Base-by-base conservation (phyloP, 805 yeast species). In the Ogataea chonburiensis region DNA sequence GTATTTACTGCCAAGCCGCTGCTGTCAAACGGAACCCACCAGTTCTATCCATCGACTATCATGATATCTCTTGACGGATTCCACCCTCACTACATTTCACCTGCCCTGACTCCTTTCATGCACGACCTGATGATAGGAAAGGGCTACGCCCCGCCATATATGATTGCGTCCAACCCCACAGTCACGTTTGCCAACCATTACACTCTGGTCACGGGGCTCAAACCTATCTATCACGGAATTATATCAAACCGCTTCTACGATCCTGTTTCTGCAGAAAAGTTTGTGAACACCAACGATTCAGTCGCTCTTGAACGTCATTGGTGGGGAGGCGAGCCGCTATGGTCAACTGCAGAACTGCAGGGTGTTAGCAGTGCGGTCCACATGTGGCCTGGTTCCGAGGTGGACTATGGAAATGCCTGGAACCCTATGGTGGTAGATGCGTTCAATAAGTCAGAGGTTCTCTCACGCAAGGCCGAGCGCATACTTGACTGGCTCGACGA, bases 361-460 rank as follows among this genome's bases (percentile, higher is more conserved):
- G 81, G 79, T 5, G 71, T 81, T 2, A 63, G 64, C 3, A 61
- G 82, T 5, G 94, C 88, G 0, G 81, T 86, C n/a, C 95, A 88
- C 59, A 88, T 87, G 96, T 89, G 95, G 95, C 96, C 96, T 0
- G 96, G 96, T 2, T 78, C 88, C 40, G 95, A 87, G 49, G 94
- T 79, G 6, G 70, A 72, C 17, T 77, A 73, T 53, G 62, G 61
- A 22, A 39, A 53, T 38, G 67, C 74, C 37, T 18, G 34, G 5
- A 71, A 69, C 15, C 79, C 83, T 2, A 54, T 71, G 38, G 72
- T 70, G 31, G 75, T 77, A 21, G 93, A 82, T 46, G 60, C 63
- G 36, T 89, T 73, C 61, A 78, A 86, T 51, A 77, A 76, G 4
- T 60, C 77, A 2, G 95, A 85, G 58, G 47, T 70, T 0, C 61